Conservation (phyloP, 2,329 filamentous ascomycete species). For the Sporothrix protearum region DNA sequence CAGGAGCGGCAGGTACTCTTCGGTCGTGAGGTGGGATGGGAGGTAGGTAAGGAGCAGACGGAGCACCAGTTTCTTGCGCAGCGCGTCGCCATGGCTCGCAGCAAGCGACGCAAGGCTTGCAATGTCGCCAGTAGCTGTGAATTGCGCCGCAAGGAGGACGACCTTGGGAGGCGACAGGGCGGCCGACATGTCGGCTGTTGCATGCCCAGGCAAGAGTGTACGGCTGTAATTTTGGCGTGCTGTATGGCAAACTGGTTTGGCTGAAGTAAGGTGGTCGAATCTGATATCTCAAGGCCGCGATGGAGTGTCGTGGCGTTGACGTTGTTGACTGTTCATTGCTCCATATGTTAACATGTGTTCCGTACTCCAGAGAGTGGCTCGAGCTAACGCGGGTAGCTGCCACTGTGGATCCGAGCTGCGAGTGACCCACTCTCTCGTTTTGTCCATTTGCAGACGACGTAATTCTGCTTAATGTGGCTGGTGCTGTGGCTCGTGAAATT, state of each 20-base stretch:
- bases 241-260: too few relatives aligned
- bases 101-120: constrained; percentile 58
- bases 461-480: constrained; percentile 30
- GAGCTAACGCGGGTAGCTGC: constrained; percentile 17
- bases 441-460: constrained; percentile 27
- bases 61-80: constrained; percentile 63
- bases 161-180: constrained; percentile 63
- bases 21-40: constrained; percentile 65
- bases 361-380: not conserved
- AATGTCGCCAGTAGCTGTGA: constrained; percentile 64
- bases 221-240: not conserved
- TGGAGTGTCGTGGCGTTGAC: constrained; percentile 11
- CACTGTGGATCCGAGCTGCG: constrained; percentile 13
- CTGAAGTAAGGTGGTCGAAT: not conserved
- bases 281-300: not conserved
- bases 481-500: constrained; percentile 23
- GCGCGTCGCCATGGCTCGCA: constrained; percentile 51
- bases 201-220: not conserved
- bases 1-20: constrained; percentile 60
- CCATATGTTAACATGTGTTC: constrained; percentile 19
- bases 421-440: not conserved
- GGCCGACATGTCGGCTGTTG: constrained; percentile 27
- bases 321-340: not conserved
- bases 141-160: constrained; percentile 68
- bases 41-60: constrained; percentile 73